Base-by-base conservation (phyloP, 2,329 filamentous ascomycete species). In the Rutstroemia sp. region DNA sequence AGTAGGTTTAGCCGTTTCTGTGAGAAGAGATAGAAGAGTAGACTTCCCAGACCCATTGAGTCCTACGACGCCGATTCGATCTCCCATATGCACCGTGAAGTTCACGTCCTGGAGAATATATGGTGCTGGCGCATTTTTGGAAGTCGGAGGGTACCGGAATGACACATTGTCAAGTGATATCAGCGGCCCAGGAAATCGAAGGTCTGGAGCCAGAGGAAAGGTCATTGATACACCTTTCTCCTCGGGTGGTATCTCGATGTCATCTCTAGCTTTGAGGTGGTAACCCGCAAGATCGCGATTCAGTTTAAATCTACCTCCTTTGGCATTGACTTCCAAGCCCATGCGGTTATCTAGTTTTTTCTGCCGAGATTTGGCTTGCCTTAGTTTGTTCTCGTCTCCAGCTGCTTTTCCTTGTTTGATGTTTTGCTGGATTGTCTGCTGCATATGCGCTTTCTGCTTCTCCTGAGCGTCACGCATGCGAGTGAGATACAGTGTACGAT, bases 401-500 rank as follows among this genome's bases (percentile, higher is more conserved):
- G 85, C 86, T 48, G 84, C 83, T 68, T 86, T 88, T 6, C 88
- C 90, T 19, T 86, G 81, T 61, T 85, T 86, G 65, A 90, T 80
- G 62, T 88, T 92, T 58, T 85, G 81, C 19, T 80, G 77, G 51
- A 95, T 90, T 0, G 84, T 88, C 63, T 88, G 82, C 70, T 92
- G 85, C 59, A 95, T 88, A 65, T 94, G 88, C 3, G 87, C 83
- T 55, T 84, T 86, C 68, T 95, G 88, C 67, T 83, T 85, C 54
- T 94, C 88, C 67, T 92, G 86, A 0, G 89, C 88, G 21, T 90
- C 88, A 65, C 88, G 88, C 86, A 94, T 88, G 62, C 84, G 84
- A 16, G 76, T 79, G 62, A 91, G 76, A 69, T 87, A 82, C 10
- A 82, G 74, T 51, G 83, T 86, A 58, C 86, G 83, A 68, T 87